Evolutionary conservation across 2,329 filamentous ascomycete genomes (phyloP), one percentile per base, ranked within the genome.

Genomic region (Beauveria varroae): DNA sequence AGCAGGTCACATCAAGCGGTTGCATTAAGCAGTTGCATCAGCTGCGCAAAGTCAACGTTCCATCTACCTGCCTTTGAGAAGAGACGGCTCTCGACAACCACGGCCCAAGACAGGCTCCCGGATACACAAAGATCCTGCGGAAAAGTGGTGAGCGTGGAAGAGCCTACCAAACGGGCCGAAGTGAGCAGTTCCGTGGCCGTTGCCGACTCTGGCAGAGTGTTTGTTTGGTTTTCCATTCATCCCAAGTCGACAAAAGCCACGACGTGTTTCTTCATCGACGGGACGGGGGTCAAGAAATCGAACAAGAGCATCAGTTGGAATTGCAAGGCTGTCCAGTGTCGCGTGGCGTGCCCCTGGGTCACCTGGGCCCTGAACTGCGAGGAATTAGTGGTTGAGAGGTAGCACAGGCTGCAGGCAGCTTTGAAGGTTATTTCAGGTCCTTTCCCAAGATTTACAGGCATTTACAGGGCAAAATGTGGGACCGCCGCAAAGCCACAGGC

Each of bases 401-500:
- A 22, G 20, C 43, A 46, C 41, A 34, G 4, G 30, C 30, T 34
- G 10, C 30, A 34, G 30, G 30, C 30, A 34, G 30, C 30, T 12
- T 34, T 12, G 30, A 34, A 34, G 10, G 10, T 34, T 34, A 30
- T 30, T 30, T 8, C 28, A 30, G 28, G 28, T 30, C 10, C 30
- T 12, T 12, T 34, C 10, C 30, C 30, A 34, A 34, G 10, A 24
- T 49, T 49, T 24, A 49, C 40, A 43, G 40, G 40, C 40, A 28
- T 28, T 54, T 43, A 28, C 53, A 55, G 53, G 37, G 34, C 54
- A 46, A 74, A 50, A 61, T 61, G 59, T 61, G 59, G 59, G 59
- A 61, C 44, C 59, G 59, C 44, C 59, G 44, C 52, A 61, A 52
- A 61, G 41, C 44, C 30, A 22, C 37, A 20, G 40, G n/a, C 37